phyloP scores from a whole-genome alignment of 2,329 filamentous ascomycete species.

The Pseudohalonectria lignicola region DNA sequence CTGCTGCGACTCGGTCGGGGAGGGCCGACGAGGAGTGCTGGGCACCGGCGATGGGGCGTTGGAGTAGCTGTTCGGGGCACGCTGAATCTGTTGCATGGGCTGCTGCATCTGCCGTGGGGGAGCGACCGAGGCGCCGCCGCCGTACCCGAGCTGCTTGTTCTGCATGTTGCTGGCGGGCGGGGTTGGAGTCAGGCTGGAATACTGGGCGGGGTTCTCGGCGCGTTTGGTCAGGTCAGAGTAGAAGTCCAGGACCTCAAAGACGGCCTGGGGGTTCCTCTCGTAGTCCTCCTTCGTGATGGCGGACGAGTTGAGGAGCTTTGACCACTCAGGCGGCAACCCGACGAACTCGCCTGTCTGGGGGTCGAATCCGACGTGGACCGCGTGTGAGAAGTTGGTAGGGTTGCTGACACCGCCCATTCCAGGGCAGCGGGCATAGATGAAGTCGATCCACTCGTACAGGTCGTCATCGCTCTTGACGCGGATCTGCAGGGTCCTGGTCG shows the following conservation, averaged over 20 bases:
- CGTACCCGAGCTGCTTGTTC: conserved; percentile 53
- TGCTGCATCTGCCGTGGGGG: conserved; percentile 50
- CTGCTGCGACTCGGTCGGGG: conserved; percentile 34
- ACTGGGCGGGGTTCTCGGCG: conserved; percentile 58
- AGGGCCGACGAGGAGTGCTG: conserved; percentile 28
- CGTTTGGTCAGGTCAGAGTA: conserved; percentile 76
- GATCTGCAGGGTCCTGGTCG: conserved; percentile 76
- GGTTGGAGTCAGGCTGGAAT: conserved; percentile 56
- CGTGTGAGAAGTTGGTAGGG: conserved; percentile 94
- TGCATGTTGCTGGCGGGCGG: conserved; percentile 45
- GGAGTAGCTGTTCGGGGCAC: conserved; percentile 24
- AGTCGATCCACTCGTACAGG: conserved; percentile 97
- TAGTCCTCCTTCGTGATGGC: conserved; percentile 98
- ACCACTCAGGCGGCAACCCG: conserved; percentile 91
- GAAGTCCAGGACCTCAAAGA: conserved; percentile 72
- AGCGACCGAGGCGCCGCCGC: conserved; percentile 46
- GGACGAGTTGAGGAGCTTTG: conserved; percentile 88
- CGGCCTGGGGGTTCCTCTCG: conserved; percentile 86
- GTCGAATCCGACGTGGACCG: conserved; percentile 95
- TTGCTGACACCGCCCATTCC: conserved; percentile 98
- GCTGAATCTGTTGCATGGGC: conserved; percentile 35
- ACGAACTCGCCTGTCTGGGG: conserved; percentile 92
- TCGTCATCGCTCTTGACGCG: conserved; percentile 94
- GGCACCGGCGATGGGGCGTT: conserved; percentile 8
- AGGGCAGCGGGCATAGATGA: conserved; percentile 91